Base-by-base conservation (phyloP, 805 yeast genomes). In the Candida insectorum region DNA sequence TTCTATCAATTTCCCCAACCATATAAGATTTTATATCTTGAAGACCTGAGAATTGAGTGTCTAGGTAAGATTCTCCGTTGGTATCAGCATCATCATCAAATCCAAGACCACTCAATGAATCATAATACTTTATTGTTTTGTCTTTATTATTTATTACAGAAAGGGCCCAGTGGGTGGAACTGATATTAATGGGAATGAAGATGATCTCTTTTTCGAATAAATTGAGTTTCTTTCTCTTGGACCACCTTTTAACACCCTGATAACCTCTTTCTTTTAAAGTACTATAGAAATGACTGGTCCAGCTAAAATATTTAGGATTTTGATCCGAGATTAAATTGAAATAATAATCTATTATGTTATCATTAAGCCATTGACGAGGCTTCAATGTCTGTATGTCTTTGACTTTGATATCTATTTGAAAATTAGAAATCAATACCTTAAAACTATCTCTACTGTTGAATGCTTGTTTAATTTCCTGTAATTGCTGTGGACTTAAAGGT, bases 141-240 rank as follows among this genome's bases (percentile, higher is more conserved):
- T 66, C 59, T 27, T 58, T 59, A 39, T 87, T 75, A 56, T 93
- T 81, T 15, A 91, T 69, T 24, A 81, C 82, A 0, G 91, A 88
- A 18, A 88, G 60, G 2, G 95, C 93, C 98, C 98, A 93, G 58
- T 93, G 98, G 1, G 89, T 75, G 36, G 79, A 77, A 59, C 75
- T 72, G 16, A 84, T 65, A 49, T 93, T 93, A n/a, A 93, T 80
- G 0, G 98, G 98, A 7, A 85, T 79, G 40, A 91, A 69, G 8
- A 93, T 69, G 39, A 74, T 65, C 28, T 81, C 82, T 44, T 84
- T 63, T 27, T 73, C 69, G 3, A 77, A 69, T 6, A 91, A 78
- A 41, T 80, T 47, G 4, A 56, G 28, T 31, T 56, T 55, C 34
- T 45, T 44, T 11, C 60, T 36, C 31, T 51, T 54, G 0, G 54